Evolutionary conservation across 2,329 filamentous ascomycete species (phyloP).

Genomic region (Fusarium sp.): DNA sequence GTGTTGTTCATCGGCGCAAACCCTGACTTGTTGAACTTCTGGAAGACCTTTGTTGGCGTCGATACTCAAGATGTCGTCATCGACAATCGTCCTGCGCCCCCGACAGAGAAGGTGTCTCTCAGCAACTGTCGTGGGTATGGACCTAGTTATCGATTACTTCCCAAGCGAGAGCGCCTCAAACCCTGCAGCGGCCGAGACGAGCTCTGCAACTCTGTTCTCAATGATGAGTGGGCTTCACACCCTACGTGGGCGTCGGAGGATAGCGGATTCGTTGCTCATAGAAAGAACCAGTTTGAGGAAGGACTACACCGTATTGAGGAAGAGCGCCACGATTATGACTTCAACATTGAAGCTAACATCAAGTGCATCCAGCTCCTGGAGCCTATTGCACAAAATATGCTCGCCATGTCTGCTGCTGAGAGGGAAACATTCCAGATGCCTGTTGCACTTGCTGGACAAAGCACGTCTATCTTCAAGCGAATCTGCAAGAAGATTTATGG

Average conservation of each 20-base stretch:
- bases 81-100: constrained; percentile 79
- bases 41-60: constrained; percentile 84
- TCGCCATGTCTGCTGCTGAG: constrained; percentile 79
- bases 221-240: constrained; percentile 98
- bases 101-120: constrained; percentile 84
- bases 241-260: constrained; percentile 99
- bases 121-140: constrained; percentile 96
- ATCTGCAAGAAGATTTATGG: constrained; percentile 98
- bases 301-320: constrained; percentile 96
- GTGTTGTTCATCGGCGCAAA: constrained; percentile 88
- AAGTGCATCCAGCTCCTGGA: constrained; percentile 97
- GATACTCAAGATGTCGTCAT: constrained; percentile 81
- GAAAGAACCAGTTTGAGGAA: constrained; percentile 96
- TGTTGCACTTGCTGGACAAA: constrained; percentile 86
- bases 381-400: constrained; percentile 90
- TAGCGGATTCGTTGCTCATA: constrained; percentile 95
- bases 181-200: constrained; percentile 94
- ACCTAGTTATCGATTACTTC: constrained; percentile 92
- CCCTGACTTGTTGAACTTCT: constrained; percentile 86
- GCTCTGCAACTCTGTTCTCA: constrained; percentile 90
- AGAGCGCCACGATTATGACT: constrained; percentile 98
- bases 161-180: constrained; percentile 89
- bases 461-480: constrained; percentile 95
- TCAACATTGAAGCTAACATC: constrained; percentile 94
- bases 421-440: constrained; percentile 81